phyloP scores from a whole-genome alignment of 192 early-diverging fungal genomes.

The Mortierella claussenii region DNA sequence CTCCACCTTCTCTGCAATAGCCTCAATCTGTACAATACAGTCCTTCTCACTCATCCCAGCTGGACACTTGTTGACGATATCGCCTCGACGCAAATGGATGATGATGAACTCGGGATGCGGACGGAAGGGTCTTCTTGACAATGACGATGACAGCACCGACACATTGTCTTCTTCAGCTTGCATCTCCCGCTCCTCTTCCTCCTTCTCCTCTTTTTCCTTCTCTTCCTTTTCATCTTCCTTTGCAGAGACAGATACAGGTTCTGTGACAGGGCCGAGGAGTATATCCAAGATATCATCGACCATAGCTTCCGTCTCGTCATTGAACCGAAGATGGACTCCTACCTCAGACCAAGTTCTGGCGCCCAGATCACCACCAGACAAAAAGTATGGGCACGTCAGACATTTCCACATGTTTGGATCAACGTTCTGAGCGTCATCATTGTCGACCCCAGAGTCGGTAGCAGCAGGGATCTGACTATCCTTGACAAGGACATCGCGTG shows the following conservation, averaged over 20 bases:
- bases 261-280: conserved; percentile 14
- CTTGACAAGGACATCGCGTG: conserved; percentile 38
- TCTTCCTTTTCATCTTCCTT: neutral
- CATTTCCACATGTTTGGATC: conserved; percentile 45
- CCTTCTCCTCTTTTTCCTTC: too few species aligned
- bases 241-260: neutral
- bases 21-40: conserved; percentile 48
- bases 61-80: conserved; percentile 38
- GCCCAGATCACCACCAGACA: conserved; percentile 5
- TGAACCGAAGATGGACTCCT: conserved; percentile 27
- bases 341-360: conserved; percentile 27
- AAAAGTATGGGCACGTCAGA: conserved; percentile 31
- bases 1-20: conserved; percentile 38
- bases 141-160: too few species aligned
- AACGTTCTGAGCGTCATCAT: neutral
- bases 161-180: too few species aligned
- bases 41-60: conserved; percentile 19
- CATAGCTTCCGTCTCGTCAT: conserved; percentile 36
- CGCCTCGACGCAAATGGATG: conserved; percentile 37
- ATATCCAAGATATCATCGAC: conserved; percentile 37
- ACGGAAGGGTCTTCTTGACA: too few species aligned
- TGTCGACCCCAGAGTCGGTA: too few species aligned
- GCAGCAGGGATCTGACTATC: neutral
- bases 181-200: too few species aligned
- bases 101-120: conserved; percentile 50